These are phyloP conservation scores for Pyricularia grisea DNA, from an alignment of 2,329 filamentous ascomycete species.

Conservation along the genomic window DNA sequence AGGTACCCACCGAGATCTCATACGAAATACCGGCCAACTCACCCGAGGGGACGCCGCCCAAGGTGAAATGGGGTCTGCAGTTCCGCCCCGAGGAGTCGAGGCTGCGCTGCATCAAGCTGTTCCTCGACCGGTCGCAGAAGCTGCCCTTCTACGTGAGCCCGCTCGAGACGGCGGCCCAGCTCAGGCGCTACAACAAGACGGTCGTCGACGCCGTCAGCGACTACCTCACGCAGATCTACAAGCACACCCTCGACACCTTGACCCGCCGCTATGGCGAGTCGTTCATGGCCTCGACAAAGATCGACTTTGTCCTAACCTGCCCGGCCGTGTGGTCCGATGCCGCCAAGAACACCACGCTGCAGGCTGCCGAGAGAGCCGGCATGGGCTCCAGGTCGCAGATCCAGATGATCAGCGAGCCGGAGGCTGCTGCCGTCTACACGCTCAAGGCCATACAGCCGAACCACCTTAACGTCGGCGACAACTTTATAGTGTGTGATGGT, in stretches of 20 bases:
- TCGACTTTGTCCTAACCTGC: constrained; percentile 73
- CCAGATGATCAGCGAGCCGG: constrained; percentile 72
- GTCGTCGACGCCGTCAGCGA: constrained; percentile 73
- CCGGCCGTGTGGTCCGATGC: constrained; percentile 80
- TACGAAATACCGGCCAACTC: constrained; percentile 36
- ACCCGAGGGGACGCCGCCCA: constrained; percentile 31
- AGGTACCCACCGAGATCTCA: constrained; percentile 73
- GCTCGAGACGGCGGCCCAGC: constrained; percentile 65
- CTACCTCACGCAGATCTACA: constrained; percentile 67
- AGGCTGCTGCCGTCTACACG: constrained; percentile 72
- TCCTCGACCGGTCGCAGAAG: constrained; percentile 72
- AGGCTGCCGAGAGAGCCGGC: constrained; percentile 68
- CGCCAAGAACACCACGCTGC: constrained; percentile 73
- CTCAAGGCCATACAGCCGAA: constrained; percentile 72
- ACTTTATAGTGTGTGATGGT: constrained; percentile 54
- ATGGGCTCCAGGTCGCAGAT: constrained; percentile 64
- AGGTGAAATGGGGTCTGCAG: constrained; percentile 71
- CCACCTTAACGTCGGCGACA: constrained; percentile 58
- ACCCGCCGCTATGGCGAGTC: constrained; percentile 66
- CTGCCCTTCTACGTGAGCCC: constrained; percentile 73
- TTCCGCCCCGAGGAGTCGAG: constrained; percentile 69
- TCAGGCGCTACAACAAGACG: constrained; percentile 66
- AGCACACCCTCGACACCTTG: constrained; percentile 70
- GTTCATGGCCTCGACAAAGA: constrained; percentile 66
- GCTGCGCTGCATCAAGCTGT: constrained; percentile 75